Percentiles rank a stretch among this genome's conserved stretches.
Evolutionary conservation across 768 basidiomycete species (phyloP).

Genomic region (Rhodotorula graminis): DNA sequence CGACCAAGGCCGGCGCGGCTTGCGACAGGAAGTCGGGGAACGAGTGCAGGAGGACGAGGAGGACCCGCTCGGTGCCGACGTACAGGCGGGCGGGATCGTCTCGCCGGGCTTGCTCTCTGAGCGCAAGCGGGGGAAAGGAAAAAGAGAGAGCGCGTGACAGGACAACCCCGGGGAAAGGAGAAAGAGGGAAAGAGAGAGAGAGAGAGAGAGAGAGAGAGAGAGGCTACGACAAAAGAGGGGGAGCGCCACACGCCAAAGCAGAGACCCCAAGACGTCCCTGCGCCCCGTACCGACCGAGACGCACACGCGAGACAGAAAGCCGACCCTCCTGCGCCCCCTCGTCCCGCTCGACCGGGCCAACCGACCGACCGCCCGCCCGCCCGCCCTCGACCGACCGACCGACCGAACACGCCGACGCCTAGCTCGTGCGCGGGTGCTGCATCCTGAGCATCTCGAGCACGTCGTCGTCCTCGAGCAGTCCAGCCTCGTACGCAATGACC

Average conservation of each 20-base stretch:
- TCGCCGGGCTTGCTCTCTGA: conserved; percentile 62
- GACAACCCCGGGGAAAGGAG: too few species aligned
- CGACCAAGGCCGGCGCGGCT: conserved; percentile 83
- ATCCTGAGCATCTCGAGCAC: background rate
- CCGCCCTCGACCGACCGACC: too few species aligned
- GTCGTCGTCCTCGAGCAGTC: background rate
- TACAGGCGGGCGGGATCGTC: conserved; percentile 80
- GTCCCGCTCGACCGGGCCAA: too few species aligned
- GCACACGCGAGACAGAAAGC: too few species aligned
- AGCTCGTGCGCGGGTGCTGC: background rate
- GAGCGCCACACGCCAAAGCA: too few species aligned
- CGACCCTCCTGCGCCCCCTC: too few species aligned
- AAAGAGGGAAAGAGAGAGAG: background rate
- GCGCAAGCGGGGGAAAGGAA: too few species aligned
- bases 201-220: background rate
- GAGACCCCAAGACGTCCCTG: too few species aligned
- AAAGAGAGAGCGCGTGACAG: too few species aligned
- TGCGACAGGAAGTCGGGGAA: conserved; percentile 62
- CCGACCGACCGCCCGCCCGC: too few species aligned
- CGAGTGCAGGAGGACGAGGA: conserved; percentile 93
- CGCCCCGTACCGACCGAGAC: too few species aligned
- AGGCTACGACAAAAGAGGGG: too few species aligned
- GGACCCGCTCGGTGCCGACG: conserved; percentile 78
- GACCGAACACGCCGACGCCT: background rate
- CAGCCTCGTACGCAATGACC: background rate